Evolutionary conservation across 768 basidiomycete species (phyloP).

Genomic region (Chalciporus piperatus): DNA sequence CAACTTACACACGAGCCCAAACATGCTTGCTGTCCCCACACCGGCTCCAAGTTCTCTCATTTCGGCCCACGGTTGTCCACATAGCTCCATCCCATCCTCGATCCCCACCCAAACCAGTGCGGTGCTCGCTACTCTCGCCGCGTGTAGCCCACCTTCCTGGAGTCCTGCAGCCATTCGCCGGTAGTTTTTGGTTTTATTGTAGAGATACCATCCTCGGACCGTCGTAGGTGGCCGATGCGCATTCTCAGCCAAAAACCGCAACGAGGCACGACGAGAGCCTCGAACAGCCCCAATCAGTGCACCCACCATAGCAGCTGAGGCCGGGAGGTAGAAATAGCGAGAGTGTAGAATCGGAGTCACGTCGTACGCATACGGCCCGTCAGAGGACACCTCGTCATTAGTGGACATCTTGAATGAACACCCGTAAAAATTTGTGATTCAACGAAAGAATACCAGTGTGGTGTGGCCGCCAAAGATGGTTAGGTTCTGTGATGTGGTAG

Average conservation of each 20-base stretch:
- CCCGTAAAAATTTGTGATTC: not conserved
- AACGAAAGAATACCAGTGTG: not conserved
- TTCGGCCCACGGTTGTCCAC: slow-evolving; percentile 36
- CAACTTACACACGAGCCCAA: slow-evolving; percentile 53
- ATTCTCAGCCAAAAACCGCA: slow-evolving; percentile 90
- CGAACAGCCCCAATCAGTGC: slow-evolving; percentile 71
- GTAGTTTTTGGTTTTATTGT: slow-evolving; percentile 96
- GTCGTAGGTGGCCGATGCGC: slow-evolving; percentile 84
- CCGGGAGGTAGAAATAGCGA: slow-evolving; percentile 61
- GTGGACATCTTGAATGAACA: slow-evolving; percentile 16
- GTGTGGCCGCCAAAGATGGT: not conserved
- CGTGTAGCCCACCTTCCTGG: slow-evolving; percentile 62
- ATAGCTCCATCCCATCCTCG: slow-evolving; percentile 42
- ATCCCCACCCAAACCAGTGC: slow-evolving; percentile 48
- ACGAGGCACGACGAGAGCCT: slow-evolving; percentile 63
- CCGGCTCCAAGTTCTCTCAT: slow-evolving; percentile 62
- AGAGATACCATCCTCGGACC: slow-evolving; percentile 90
- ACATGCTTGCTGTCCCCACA: slow-evolving; percentile 56
- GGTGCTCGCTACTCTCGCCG: slow-evolving; percentile 45
- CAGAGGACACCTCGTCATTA: slow-evolving; percentile 4
- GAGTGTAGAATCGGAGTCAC: slow-evolving; percentile 33
- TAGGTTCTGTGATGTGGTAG: no score
- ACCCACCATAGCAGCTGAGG: slow-evolving; percentile 58
- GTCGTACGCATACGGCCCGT: slow-evolving; percentile 27
- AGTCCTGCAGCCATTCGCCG: slow-evolving; percentile 71